These are phyloP conservation scores for Globisporangium spiculum DNA, from an alignment of 352 stramenopile genomes.

Conservation along the genomic window DNA sequence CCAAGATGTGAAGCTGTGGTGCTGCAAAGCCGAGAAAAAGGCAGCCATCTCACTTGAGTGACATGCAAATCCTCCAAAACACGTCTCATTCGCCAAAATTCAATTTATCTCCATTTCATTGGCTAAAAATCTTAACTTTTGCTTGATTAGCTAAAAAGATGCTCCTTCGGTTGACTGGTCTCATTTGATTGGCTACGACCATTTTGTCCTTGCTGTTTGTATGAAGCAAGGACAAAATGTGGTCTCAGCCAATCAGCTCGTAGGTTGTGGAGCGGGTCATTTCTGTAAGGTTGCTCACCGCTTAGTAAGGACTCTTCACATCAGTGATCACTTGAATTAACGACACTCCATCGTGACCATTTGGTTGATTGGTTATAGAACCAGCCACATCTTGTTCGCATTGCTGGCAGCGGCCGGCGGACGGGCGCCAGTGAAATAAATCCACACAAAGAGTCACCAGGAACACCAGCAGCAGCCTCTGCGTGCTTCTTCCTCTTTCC, in stretches of 20 bases:
- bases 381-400: neutral
- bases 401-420: neutral
- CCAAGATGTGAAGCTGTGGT: too few species aligned
- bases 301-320: too few species aligned
- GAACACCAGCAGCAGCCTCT: neutral
- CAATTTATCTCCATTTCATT: neutral
- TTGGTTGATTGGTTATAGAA: constrained; percentile 8
- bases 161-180: too few species aligned
- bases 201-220: too few species aligned
- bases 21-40: too few species aligned
- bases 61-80: neutral
- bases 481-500: neutral
- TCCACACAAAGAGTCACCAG: constrained; percentile 14
- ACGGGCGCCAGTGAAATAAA: constrained; percentile 13
- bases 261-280: too few species aligned
- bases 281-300: too few species aligned
- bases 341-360: neutral
- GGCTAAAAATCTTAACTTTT: neutral
- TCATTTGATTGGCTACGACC: too few species aligned
- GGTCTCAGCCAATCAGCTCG: neutral
- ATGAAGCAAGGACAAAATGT: too few species aligned
- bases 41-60: neutral
- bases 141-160: neutral
- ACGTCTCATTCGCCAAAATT: neutral
- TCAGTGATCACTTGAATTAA: too few species aligned